Conservation (phyloP, 2,329 filamentous ascomycete genomes). For the Fusarium sp. region DNA sequence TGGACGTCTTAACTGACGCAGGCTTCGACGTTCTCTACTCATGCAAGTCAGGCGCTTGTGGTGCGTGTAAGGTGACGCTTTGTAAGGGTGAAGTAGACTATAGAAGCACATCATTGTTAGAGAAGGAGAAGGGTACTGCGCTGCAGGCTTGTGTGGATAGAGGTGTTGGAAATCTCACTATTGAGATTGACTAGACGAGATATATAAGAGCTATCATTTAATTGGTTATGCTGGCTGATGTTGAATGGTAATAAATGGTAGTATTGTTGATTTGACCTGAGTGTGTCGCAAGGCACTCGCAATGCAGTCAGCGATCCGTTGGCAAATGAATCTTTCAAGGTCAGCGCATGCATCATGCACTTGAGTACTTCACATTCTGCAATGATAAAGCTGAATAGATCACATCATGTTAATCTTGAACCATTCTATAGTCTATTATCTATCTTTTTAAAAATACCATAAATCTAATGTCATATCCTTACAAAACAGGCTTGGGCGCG, state of each 20-base stretch:
- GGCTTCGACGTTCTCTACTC: background rate
- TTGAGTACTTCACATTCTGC: background rate
- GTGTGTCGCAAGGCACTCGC: fast-evolving
- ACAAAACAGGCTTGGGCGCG: background rate
- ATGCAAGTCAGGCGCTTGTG: background rate
- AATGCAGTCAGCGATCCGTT: background rate
- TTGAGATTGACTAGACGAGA: background rate
- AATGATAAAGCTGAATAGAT: fast-evolving
- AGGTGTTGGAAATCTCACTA: background rate
- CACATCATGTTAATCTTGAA: fast-evolving
- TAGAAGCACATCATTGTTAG: background rate
- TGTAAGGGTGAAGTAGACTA: background rate
- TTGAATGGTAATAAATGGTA: fast-evolving
- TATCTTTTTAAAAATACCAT: background rate
- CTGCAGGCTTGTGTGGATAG: background rate
- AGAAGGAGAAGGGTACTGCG: background rate
- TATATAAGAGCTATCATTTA: background rate
- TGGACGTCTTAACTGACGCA: too few relatives aligned
- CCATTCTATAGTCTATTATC: background rate
- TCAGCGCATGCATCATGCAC: background rate
- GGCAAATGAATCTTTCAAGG: too few relatives aligned
- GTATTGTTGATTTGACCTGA: too few relatives aligned
- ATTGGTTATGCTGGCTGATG: fast-evolving
- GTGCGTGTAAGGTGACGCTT: background rate
- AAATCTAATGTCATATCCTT: background rate